phyloP scores from a whole-genome alignment of 768 basidiomycete genomes.

The Suillus subluteus region DNA sequence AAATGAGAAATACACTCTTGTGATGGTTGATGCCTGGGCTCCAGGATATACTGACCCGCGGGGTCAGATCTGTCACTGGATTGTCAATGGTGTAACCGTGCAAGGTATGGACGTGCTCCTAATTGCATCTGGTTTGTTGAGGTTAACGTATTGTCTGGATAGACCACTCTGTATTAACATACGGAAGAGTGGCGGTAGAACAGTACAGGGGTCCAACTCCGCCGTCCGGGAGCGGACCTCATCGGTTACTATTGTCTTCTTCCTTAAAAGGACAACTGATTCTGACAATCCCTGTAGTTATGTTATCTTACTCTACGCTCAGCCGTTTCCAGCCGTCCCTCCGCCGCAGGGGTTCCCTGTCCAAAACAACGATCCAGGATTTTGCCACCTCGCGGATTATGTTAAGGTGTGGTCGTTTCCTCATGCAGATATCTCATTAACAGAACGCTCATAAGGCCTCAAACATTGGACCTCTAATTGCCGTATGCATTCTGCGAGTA shows the following conservation, averaged over 20 bases:
- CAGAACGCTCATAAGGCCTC: constrained; percentile 40
- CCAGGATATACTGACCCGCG: constrained; percentile 61
- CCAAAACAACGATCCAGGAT: constrained; percentile 53
- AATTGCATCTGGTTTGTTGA: background rate
- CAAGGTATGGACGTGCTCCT: constrained; percentile 36
- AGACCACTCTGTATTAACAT: constrained; percentile 45
- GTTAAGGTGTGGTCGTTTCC: constrained; percentile 44
- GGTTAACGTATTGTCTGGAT: background rate
- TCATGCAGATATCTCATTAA: background rate
- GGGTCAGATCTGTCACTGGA: constrained; percentile 80
- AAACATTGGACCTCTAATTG: constrained; percentile 61
- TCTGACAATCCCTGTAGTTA: constrained; percentile 49
- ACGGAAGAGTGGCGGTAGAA: constrained; percentile 55
- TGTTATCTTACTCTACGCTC: constrained; percentile 64
- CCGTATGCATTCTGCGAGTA: constrained; percentile 41
- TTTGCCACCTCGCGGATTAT: constrained; percentile 62
- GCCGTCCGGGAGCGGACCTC: constrained; percentile 68
- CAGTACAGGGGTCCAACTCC: constrained; percentile 76
- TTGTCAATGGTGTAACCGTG: constrained; percentile 66
- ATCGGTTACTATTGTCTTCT: constrained; percentile 53
- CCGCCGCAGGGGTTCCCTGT: constrained; percentile 54
- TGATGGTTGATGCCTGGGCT: constrained; percentile 76
- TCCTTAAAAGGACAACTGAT: background rate
- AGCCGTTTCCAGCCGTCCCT: constrained; percentile 64
- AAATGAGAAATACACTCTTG: constrained; percentile 60